Evolutionary conservation across 2,329 filamentous ascomycete genomes (phyloP).

Genomic region (Ceratocystis albifundus): DNA sequence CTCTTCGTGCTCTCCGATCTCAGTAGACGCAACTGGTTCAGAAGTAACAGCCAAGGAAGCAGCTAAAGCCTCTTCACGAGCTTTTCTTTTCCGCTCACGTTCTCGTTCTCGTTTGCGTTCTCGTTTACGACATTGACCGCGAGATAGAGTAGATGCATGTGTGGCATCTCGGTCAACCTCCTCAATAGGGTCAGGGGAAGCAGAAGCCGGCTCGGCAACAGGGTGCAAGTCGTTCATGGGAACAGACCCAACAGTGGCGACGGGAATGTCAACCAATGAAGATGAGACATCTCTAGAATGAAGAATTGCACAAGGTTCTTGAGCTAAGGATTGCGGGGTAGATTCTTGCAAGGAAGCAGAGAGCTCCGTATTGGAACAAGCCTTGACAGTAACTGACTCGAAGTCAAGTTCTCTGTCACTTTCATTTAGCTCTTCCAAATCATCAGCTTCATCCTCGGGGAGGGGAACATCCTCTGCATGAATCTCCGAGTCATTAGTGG

Average conservation of each 20-base stretch:
- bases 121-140: not conserved
- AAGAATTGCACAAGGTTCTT: not conserved
- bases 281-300: not conserved
- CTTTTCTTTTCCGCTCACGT: constrained; percentile 1
- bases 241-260: not conserved
- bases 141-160: not conserved
- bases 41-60: not conserved
- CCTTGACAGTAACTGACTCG: not conserved
- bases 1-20: not conserved
- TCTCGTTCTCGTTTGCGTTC: constrained; percentile 5
- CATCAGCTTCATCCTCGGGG: not conserved
- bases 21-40: not conserved
- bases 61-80: not conserved
- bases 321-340: not conserved
- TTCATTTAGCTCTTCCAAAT: not conserved
- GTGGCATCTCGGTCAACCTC: not conserved
- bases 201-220: not conserved
- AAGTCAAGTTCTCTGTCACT: not conserved
- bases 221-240: not conserved
- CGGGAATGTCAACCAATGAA: not conserved
- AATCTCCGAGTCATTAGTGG: not conserved
- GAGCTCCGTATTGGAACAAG: not conserved
- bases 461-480: not conserved
- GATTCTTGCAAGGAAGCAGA: not conserved
- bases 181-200: not conserved